Evolutionary conservation across 2,329 filamentous ascomycete species (phyloP).

Genomic region (Alternaria burnsii): DNA sequence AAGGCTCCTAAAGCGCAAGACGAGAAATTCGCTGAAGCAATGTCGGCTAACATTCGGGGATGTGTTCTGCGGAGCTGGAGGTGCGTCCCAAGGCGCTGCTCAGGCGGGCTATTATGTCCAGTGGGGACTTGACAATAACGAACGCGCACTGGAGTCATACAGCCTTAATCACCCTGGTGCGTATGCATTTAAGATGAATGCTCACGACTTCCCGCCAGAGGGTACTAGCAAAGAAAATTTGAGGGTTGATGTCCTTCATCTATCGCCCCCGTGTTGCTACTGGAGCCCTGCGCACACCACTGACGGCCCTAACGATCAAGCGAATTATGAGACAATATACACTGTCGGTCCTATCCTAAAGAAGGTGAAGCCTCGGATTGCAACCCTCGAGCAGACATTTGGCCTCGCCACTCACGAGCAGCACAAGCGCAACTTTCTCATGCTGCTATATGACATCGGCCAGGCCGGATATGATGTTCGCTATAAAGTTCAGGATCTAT

Average conservation of each 20-base stretch:
- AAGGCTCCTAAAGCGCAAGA: background rate
- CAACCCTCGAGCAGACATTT: no score
- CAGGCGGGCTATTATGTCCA: conserved; percentile 23
- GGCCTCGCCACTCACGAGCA: no score
- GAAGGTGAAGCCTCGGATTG: no score
- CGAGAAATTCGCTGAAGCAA: background rate
- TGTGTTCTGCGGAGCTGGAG: conserved; percentile 34
- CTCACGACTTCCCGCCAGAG: conserved; percentile 22
- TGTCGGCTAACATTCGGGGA: conserved; percentile 12
- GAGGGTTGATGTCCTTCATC: no score
- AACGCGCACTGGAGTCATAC: conserved; percentile 24
- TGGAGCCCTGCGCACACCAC: no score
- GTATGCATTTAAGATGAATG: conserved; percentile 16
- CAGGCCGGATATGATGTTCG: conserved; percentile 35
- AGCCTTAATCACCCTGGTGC: conserved; percentile 19
- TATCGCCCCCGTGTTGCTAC: no score
- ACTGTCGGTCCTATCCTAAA: no score
- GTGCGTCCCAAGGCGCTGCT: conserved; percentile 30
- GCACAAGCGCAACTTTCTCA: no score
- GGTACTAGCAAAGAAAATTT: background rate
- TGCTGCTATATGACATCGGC: background rate
- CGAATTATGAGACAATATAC: no score
- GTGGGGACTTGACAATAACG: conserved; percentile 32
- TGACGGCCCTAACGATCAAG: no score
- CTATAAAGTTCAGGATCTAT: conserved; percentile 21